These are phyloP conservation scores for Buxus sempervirens DNA, from an alignment of 164 flowering plant species.

Conservation along the genomic window DNA sequence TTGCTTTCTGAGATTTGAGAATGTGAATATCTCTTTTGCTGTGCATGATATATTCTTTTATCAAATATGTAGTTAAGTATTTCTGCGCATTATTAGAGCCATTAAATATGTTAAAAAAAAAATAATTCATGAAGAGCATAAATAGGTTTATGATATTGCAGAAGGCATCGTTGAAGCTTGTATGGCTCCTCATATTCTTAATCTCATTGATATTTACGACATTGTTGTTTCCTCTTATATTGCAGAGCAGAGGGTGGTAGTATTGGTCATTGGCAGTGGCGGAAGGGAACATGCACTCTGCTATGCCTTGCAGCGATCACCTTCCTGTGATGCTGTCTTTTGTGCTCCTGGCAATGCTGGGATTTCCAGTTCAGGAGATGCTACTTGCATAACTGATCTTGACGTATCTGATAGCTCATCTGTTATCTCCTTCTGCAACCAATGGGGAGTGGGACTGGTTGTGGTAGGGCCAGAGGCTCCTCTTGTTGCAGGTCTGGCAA, in stretches of 20 bases:
- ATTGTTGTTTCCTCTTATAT: neutral
- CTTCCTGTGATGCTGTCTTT: constrained; percentile 72
- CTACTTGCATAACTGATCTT: constrained; percentile 75
- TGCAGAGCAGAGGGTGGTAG: constrained; percentile 60
- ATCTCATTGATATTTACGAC: neutral
- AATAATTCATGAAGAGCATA: too few species aligned
- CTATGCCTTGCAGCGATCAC: constrained; percentile 77
- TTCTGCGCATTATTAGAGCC: too few species aligned
- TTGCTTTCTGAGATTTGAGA: too few species aligned
- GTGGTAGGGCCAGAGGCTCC: constrained; percentile 98
- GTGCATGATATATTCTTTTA: too few species aligned
- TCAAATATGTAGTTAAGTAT: too few species aligned
- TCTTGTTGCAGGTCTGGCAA: constrained; percentile 88
- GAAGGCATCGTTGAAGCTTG: too few species aligned
- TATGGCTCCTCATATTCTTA: too few species aligned
- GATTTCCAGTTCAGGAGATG: constrained; percentile 78
- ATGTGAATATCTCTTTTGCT: too few species aligned
- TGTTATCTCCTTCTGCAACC: constrained; percentile 70
- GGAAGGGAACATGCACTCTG: constrained; percentile 98
- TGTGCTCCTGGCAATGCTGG: constrained; percentile 99
- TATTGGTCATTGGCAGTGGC: constrained; percentile 93
- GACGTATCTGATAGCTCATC: constrained; percentile 65
- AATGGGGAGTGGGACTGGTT: constrained; percentile 75
- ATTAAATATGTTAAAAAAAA: too few species aligned
- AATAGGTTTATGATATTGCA: too few species aligned